Evolutionary conservation across 2,329 filamentous ascomycete genomes (phyloP).

Genomic region (Trichoderma koningiopsis): DNA sequence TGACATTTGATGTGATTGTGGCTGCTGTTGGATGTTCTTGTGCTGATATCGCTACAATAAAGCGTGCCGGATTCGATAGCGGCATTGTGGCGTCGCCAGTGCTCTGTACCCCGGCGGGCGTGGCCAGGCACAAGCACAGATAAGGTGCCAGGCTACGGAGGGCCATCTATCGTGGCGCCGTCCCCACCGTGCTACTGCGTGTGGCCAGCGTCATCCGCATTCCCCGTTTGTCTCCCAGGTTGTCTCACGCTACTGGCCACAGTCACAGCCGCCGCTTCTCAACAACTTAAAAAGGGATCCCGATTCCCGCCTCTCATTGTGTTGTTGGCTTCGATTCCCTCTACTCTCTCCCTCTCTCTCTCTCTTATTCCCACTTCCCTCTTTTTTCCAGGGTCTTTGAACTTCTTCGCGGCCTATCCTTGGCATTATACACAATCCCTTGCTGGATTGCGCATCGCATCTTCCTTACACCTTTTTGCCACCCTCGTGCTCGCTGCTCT

Average conservation of each 20-base stretch:
- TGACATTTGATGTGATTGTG: not conserved
- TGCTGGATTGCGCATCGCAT: not conserved
- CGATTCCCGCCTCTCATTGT: constrained; percentile 9
- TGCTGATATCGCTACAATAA: not conserved
- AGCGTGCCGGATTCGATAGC: not conserved
- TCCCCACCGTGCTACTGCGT: not conserved
- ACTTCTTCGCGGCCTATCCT: not conserved
- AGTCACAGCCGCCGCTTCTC: constrained; percentile 14
- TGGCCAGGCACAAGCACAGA: not conserved
- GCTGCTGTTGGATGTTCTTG: not conserved
- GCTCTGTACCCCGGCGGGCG: not conserved
- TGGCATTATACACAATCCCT: not conserved
- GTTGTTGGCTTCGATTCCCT: not conserved
- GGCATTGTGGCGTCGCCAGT: not conserved
- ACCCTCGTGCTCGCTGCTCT: not conserved
- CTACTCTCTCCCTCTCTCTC: not conserved
- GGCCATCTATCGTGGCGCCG: constrained; percentile 3
- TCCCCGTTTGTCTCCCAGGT: not conserved
- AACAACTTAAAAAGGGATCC: constrained; percentile 13
- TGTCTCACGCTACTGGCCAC: not conserved
- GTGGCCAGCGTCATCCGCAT: constrained; percentile 21
- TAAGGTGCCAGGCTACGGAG: not conserved
- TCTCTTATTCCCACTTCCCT: not conserved
- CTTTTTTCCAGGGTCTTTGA: not conserved
- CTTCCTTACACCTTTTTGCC: not conserved